Conservation (phyloP, 805 yeast species). For the Blastobotrys attinorum region DNA sequence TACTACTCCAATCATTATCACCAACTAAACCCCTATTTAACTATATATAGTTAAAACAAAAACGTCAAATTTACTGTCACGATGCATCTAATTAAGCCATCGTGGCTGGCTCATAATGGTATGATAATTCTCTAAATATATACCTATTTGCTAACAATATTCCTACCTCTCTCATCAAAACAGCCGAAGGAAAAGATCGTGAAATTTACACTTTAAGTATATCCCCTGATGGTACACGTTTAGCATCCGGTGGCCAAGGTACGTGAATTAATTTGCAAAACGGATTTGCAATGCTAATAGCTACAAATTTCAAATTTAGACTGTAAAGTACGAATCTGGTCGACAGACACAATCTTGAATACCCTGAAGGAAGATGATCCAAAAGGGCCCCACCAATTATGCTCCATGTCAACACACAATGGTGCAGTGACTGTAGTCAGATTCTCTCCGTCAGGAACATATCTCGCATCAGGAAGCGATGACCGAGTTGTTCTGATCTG, state of each 20-base stretch:
- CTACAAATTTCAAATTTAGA: conserved; percentile 31
- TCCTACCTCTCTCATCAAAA: no score
- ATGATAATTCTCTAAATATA: conserved; percentile 19
- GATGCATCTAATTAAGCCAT: conserved; percentile 61
- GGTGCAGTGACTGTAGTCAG: conserved; percentile 94
- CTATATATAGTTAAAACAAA: no score
- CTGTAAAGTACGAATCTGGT: conserved; percentile 90
- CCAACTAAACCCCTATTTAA: no score
- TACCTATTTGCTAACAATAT: no score
- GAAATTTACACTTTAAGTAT: conserved; percentile 82
- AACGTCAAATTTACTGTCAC: no score
- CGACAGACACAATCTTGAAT: conserved; percentile 76
- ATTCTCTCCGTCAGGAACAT: conserved; percentile 87
- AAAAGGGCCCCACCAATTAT: conserved; percentile 43
- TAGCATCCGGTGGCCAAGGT: conserved; percentile 82
- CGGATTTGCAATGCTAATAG: neutral
- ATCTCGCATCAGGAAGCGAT: conserved; percentile 90
- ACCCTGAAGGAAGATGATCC: conserved; percentile 29
- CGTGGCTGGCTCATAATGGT: conserved; percentile 62
- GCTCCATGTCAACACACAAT: conserved; percentile 90
- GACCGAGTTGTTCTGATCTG: conserved; percentile 86
- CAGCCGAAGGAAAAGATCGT: conserved; percentile 69
- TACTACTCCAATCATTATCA: no score
- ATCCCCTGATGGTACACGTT: conserved; percentile 70
- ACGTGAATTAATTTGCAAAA: conserved; percentile 2